These are phyloP conservation scores for Tubosaeta brunneosetosa DNA, from an alignment of 768 basidiomycete genomes.

Conservation along the genomic window DNA sequence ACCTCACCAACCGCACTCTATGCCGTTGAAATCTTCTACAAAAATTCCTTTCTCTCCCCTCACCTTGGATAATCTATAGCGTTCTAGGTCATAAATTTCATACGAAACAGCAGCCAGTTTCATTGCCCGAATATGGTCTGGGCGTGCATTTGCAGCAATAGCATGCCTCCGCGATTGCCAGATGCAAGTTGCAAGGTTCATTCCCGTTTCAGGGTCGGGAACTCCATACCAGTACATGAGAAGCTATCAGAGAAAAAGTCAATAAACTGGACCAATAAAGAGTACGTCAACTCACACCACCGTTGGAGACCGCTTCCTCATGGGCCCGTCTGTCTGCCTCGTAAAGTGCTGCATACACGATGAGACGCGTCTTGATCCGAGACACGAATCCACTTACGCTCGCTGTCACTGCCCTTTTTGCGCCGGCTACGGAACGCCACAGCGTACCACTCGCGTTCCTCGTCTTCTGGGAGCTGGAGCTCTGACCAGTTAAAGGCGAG, in stretches of 20 bases:
- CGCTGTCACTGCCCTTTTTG: conserved; percentile 63
- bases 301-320: conserved; percentile 86
- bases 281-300: conserved; percentile 54
- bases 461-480: conserved; percentile 58
- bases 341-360: conserved; percentile 58
- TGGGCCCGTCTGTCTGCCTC: conserved; percentile 85
- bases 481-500: conserved; percentile 88
- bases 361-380: conserved; percentile 3
- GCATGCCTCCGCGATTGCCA: conserved; percentile 91
- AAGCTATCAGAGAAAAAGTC: conserved; percentile 43
- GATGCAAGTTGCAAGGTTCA: conserved; percentile 93
- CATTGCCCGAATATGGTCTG: conserved; percentile 81
- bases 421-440: conserved; percentile 86
- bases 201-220: conserved; percentile 66
- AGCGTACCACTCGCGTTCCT: conserved; percentile 87
- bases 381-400: conserved; percentile 40
- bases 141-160: conserved; percentile 69
- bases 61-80: conserved; percentile 66
- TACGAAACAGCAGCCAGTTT: conserved; percentile 72
- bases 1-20: conserved; percentile 67
- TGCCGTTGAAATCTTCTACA: conserved; percentile 56
- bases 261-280: neutral
- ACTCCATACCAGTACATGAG: conserved; percentile 94
- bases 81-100: conserved; percentile 73
- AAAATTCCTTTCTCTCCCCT: conserved; percentile 53